Percentiles rank a stretch among this genome's conserved stretches.
phyloP scores from a whole-genome alignment of 495 filamentous ascomycete genomes.

The Aspergillus incahuasiensis region DNA sequence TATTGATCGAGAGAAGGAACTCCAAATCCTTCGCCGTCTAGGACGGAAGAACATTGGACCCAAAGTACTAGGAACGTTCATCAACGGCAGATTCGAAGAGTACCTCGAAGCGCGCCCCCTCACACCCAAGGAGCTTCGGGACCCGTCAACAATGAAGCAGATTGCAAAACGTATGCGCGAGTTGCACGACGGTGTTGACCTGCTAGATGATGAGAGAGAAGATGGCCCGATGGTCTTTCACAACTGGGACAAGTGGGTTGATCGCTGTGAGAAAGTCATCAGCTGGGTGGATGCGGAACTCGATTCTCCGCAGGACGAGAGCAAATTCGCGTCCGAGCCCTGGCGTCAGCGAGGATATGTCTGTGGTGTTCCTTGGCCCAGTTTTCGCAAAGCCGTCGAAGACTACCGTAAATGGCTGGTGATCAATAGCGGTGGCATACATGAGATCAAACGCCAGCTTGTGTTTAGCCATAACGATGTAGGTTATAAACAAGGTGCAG shows the following conservation, averaged over 20 bases:
- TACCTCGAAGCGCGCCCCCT: conserved; percentile 80
- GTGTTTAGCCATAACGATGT: conserved; percentile 98
- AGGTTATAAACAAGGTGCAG: conserved; percentile 29
- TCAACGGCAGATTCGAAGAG: conserved; percentile 95
- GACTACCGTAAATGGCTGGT: conserved; percentile 73
- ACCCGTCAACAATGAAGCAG: conserved; percentile 77
- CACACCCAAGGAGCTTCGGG: conserved; percentile 69
- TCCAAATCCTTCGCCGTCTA: conserved; percentile 80
- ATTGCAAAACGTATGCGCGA: conserved; percentile 99
- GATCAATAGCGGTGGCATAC: conserved; percentile 61
- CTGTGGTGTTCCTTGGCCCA: conserved; percentile 79
- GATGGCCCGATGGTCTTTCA: conserved; percentile 78
- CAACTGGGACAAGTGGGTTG: conserved; percentile 95
- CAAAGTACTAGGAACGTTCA: conserved; percentile 86
- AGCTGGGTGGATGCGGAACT: conserved; percentile 71
- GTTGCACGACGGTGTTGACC: conserved; percentile 87
- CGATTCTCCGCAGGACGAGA: conserved; percentile 36
- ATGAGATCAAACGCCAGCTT: conserved; percentile 64
- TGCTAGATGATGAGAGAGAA: conserved; percentile 70
- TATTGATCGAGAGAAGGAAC: conserved; percentile 87
- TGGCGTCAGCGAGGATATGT: conserved; percentile 71
- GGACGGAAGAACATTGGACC: conserved; percentile 91
- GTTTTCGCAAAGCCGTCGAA: conserved; percentile 70
- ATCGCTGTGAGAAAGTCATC: conserved; percentile 71
- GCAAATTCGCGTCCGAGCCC: conserved; percentile 33